These are phyloP conservation scores for Fusarium fujikuroi DNA, from an alignment of 2,329 filamentous ascomycete genomes.

Conservation along the genomic window DNA sequence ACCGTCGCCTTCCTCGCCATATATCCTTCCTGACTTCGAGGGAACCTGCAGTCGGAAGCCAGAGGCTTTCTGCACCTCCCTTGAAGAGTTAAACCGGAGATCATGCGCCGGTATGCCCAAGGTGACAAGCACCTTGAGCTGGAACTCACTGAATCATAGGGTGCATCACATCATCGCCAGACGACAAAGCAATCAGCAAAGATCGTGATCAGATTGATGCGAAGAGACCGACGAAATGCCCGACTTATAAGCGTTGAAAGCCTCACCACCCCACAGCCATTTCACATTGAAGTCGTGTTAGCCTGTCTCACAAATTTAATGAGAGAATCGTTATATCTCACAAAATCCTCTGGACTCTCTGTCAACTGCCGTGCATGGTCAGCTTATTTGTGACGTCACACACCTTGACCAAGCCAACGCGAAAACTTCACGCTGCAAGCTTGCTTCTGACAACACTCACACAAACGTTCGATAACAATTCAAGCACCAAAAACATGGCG, in stretches of 20 bases:
- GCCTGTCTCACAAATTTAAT: too few species aligned
- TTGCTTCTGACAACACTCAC: background rate
- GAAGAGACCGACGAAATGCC: background rate
- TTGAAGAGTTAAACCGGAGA: background rate
- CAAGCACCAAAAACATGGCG: background rate
- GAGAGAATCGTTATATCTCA: accelerated
- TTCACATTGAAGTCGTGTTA: too few species aligned
- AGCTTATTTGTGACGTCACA: background rate
- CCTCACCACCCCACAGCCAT: background rate
- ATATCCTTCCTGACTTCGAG: accelerated
- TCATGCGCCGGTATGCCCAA: background rate
- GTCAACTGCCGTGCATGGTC: background rate
- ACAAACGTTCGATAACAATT: accelerated
- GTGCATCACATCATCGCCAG: accelerated
- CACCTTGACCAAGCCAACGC: background rate
- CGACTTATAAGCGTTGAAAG: too few species aligned
- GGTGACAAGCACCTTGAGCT: accelerated
- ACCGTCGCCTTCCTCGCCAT: background rate
- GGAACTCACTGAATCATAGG: background rate
- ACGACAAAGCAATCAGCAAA: accelerated
- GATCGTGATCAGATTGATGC: accelerated
- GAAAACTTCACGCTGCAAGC: background rate
- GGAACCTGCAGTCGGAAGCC: background rate
- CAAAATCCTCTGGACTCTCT: background rate
- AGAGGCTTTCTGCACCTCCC: background rate